These are phyloP conservation scores for Stygiomarasmius scandens DNA, from an alignment of 1,284 basidiomycete genomes.

Conservation along the genomic window DNA sequence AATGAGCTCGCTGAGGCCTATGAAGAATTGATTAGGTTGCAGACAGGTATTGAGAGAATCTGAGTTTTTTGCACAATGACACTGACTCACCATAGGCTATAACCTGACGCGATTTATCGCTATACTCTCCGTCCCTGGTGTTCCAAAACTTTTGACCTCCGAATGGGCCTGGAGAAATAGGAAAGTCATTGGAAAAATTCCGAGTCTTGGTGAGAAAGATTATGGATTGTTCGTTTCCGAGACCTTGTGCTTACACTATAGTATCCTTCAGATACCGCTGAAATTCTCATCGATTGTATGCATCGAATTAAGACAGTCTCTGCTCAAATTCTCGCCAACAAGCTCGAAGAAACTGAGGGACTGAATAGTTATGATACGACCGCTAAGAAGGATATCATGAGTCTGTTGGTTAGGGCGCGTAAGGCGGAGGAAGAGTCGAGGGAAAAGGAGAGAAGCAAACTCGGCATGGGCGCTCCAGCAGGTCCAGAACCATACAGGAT, in stretches of 20 bases:
- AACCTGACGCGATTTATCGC: slow-evolving; percentile 42
- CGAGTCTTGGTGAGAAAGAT: slow-evolving; percentile 24
- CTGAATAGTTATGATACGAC: slow-evolving; percentile 33
- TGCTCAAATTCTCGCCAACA: slow-evolving; percentile 40
- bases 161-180: slow-evolving; percentile 42
- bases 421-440: slow-evolving; percentile 21
- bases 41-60: slow-evolving; percentile 34
- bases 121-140: slow-evolving; percentile 42
- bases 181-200: slow-evolving; percentile 29
- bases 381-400: slow-evolving; percentile 52
- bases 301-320: slow-evolving; percentile 44
- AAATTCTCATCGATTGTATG: slow-evolving; percentile 40
- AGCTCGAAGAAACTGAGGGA: slow-evolving; percentile 37
- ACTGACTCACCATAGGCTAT: slow-evolving; percentile 25
- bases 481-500: slow-evolving; percentile 25
- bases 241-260: neutral
- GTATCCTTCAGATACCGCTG: slow-evolving; percentile 24
- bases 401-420: slow-evolving; percentile 46
- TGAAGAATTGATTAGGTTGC: slow-evolving; percentile 43
- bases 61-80: neutral
- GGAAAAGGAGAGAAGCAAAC: neutral
- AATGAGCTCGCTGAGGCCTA: slow-evolving; percentile 51
- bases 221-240: neutral
- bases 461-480: slow-evolving; percentile 27
- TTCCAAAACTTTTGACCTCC: slow-evolving; percentile 29